Base-by-base conservation (phyloP, 805 yeast species). In the Saturnispora sanitii region DNA sequence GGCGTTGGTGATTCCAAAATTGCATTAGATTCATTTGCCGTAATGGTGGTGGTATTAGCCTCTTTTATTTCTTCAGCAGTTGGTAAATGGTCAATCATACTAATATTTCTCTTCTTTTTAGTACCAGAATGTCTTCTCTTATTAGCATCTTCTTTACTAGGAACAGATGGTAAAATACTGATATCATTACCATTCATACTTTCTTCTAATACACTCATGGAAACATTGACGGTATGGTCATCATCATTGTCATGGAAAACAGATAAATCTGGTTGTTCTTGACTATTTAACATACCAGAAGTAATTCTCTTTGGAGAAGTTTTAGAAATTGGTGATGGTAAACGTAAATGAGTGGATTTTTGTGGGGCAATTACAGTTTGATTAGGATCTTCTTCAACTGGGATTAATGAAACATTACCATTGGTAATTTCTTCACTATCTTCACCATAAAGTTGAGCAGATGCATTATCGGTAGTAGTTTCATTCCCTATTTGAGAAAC, bases 301-400 rank as follows among this genome's bases (percentile, higher is more conserved):
- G 64, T 59, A 26, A 62, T 60, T 50, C 66, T 53, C 28, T 50
- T 52, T 9, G 63, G 63, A 3, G 63, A 58, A 1, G 64, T 65
- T 17, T 49, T 50, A 12, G 60, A 60, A 25, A 60, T 50, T 5
- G 62, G 62, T 12, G 64, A 58, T 1, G 52, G 57, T 12, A 45
- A 35, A 38, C 53, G 50, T 2, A 53, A 49, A 35, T 53, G 52
- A 3, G 35, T 30, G 4, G 48, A 45, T 34, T 61, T 59, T 6
- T 43, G 39, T 17, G 60, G 59, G n/a, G 44, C 44, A 23, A 47
- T 46, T 12, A 47, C 42, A 3, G 49, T 47, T 25, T 43, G 47
- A 34, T 47, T 43, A 16, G 32, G 33, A 13, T 20, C 29, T 13
- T 17, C 19, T 16, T 30, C 42, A 23, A 41, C 47, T 6, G 49